Evolutionary conservation across 2,329 filamentous ascomycete species (phyloP).

Genomic region (Pseudocercospora pini-densiflorae): DNA sequence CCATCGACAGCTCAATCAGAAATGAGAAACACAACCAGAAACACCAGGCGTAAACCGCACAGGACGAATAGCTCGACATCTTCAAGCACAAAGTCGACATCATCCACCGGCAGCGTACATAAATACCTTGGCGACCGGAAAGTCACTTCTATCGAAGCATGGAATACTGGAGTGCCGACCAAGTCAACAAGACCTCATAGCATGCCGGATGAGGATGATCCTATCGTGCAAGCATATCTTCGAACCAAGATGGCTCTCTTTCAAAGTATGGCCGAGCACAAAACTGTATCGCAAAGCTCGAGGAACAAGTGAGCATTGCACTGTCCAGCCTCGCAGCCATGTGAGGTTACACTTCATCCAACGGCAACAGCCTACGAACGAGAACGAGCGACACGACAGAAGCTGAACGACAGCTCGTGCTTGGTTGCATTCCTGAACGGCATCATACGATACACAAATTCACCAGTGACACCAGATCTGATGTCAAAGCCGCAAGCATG

Average conservation of each 20-base stretch:
- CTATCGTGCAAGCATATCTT: conserved; percentile 41
- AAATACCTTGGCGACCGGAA: conserved; percentile 31
- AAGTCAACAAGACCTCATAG: conserved; percentile 21
- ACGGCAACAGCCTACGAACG: neutral
- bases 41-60: conserved; percentile 7
- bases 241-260: conserved; percentile 43
- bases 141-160: conserved; percentile 35
- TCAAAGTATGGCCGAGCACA: conserved; percentile 27
- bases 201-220: conserved; percentile 23
- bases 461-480: neutral
- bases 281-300: conserved; percentile 13
- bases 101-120: conserved; percentile 22
- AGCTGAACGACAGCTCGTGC: neutral
- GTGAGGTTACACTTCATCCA: neutral
- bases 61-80: conserved; percentile 16
- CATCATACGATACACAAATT: neutral
- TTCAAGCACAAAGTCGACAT: conserved; percentile 20
- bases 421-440: neutral
- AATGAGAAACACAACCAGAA: conserved; percentile 1
- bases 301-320: conserved; percentile 2
- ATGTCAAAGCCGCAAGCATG: neutral
- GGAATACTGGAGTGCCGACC: conserved; percentile 32
- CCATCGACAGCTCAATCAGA: conserved; percentile 1
- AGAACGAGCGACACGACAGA: neutral
- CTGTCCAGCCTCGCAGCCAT: neutral